These are phyloP conservation scores for Candida multigemmis DNA, from an alignment of 805 yeast genomes.

Conservation along the genomic window DNA sequence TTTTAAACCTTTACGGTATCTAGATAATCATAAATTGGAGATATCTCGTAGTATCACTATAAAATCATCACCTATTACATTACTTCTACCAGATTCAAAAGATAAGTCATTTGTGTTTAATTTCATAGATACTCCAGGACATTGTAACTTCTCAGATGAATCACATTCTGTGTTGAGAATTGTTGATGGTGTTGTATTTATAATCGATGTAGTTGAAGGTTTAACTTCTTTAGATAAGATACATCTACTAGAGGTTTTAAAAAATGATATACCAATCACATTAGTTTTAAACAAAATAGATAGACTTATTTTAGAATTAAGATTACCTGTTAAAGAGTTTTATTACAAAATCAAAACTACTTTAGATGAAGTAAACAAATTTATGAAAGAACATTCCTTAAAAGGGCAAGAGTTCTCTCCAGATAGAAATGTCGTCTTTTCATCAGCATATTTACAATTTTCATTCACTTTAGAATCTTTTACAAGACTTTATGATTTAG, in stretches of 20 bases:
- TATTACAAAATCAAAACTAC: conserved; percentile 55
- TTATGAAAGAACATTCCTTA: conserved; percentile 21
- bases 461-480: conserved; percentile 64
- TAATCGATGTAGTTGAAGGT: conserved; percentile 85
- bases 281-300: conserved; percentile 78
- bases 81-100: conserved; percentile 45
- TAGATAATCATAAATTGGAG: conserved; percentile 68
- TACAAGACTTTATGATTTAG: conserved; percentile 36
- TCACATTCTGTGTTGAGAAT: conserved; percentile 45
- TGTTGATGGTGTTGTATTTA: conserved; percentile 58
- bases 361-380: conserved; percentile 57
- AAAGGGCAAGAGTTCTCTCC: conserved; percentile 3
- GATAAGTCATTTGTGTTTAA: conserved; percentile 50
- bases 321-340: conserved; percentile 66
- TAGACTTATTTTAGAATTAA: conserved; percentile 70
- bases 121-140: conserved; percentile 88
- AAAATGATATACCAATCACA: conserved; percentile 41
- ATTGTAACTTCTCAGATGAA: conserved; percentile 76
- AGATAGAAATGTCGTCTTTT: conserved; percentile 76
- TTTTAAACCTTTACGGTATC: conserved; percentile 47
- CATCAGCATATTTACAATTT: conserved; percentile 54
- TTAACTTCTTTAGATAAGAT: conserved; percentile 45
- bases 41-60: conserved; percentile 61
- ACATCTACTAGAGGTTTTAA: conserved; percentile 44
- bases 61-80: conserved; percentile 51